Evolutionary conservation across 2,329 filamentous ascomycete genomes (phyloP).

Genomic region (Fonsecaea multimorphosa): DNA sequence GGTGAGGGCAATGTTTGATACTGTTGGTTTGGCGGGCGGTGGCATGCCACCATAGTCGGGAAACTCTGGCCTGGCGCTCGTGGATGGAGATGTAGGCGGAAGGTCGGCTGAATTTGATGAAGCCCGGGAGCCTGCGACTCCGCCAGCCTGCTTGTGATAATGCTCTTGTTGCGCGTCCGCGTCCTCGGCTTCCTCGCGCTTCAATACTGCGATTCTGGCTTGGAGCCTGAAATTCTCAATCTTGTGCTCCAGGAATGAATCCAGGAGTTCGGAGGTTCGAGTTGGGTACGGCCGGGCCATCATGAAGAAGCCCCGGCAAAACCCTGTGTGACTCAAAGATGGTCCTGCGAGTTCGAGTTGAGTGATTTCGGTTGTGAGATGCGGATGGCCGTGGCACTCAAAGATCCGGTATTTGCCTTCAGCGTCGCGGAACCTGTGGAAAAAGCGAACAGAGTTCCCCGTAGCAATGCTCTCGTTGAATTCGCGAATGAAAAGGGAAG

Average conservation of each 20-base stretch:
- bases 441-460: constrained; percentile 79
- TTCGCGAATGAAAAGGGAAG: constrained; percentile 80
- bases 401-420: constrained; percentile 79
- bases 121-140: constrained; percentile 30
- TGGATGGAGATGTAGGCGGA: constrained; percentile 29
- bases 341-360: constrained; percentile 56
- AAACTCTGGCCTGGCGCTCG: constrained; percentile 29
- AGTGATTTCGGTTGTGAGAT: constrained; percentile 72
- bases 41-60: constrained; percentile 60
- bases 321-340: constrained; percentile 68
- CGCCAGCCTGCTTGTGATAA: constrained; percentile 40
- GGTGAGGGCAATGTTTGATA: constrained; percentile 73
- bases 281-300: constrained; percentile 90
- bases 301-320: constrained; percentile 90
- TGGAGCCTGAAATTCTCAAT: constrained; percentile 90
- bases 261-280: constrained; percentile 80
- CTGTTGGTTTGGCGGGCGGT: constrained; percentile 67
- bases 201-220: constrained; percentile 82
- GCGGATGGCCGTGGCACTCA: constrained; percentile 90
- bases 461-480: constrained; percentile 87
- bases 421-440: constrained; percentile 80
- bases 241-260: constrained; percentile 95
- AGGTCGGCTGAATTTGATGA: constrained; percentile 35
- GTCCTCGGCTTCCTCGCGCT: constrained; percentile 83
- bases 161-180: constrained; percentile 64